These are phyloP conservation scores for Coleophoma cylindrospora DNA, from an alignment of 2,329 filamentous ascomycete genomes.

Conservation along the genomic window DNA sequence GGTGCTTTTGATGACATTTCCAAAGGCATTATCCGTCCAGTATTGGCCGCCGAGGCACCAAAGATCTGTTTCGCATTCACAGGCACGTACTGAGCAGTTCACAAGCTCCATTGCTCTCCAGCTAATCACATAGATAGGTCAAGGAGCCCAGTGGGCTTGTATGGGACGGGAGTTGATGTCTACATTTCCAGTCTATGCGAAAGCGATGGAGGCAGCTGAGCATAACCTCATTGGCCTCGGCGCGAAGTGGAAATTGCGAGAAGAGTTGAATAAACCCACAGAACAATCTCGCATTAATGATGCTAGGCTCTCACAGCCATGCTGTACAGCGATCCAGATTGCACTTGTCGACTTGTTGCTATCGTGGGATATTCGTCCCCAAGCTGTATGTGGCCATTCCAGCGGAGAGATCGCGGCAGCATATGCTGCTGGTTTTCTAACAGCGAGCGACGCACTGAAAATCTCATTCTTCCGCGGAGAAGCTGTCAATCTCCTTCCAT, in stretches of 20 bases:
- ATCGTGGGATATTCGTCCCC: slow-evolving; percentile 32
- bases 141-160: slow-evolving; percentile 7
- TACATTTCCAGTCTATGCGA: neutral
- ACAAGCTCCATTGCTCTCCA: no score
- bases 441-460: slow-evolving; percentile 25
- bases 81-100: no score
- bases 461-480: slow-evolving; percentile 35
- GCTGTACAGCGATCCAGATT: slow-evolving; percentile 41
- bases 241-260: neutral
- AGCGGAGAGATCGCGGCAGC: slow-evolving; percentile 41
- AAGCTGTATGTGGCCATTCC: slow-evolving; percentile 36
- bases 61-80: neutral
- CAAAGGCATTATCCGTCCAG: neutral
- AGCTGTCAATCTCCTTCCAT: slow-evolving; percentile 8
- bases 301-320: slow-evolving; percentile 25
- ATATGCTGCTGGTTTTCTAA: slow-evolving; percentile 29
- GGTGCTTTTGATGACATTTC: neutral
- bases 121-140: neutral
- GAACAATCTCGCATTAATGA: neutral
- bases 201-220: neutral
- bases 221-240: neutral
- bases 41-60: neutral
- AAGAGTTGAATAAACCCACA: neutral
- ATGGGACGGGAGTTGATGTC: slow-evolving; percentile 1
- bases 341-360: slow-evolving; percentile 34